Evolutionary conservation across 169 alveolate species (phyloP).

Genomic region (Babesia bovis): DNA sequence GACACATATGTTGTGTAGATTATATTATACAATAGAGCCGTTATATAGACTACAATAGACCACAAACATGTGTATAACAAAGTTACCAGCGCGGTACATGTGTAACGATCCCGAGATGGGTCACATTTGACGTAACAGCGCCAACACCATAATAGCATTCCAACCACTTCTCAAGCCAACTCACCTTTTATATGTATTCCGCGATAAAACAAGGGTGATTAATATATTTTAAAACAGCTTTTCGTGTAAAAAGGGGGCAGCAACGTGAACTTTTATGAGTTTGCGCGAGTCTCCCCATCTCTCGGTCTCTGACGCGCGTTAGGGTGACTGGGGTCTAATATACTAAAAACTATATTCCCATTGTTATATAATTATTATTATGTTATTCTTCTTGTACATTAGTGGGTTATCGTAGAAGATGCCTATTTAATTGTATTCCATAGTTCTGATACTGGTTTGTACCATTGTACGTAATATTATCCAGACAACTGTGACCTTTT

Average conservation of each 20-base stretch:
- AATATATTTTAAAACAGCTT: neutral
- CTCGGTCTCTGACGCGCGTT: conserved; percentile 15
- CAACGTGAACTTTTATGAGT: neutral
- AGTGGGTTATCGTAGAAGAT: no score
- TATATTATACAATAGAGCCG: neutral
- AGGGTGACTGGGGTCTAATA: no score
- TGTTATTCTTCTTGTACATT: no score
- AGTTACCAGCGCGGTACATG: no score
- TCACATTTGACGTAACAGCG: neutral
- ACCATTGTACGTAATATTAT: no score
- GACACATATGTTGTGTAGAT: neutral
- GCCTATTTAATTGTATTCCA: no score
- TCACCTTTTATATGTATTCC: neutral
- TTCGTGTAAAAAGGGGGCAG: neutral
- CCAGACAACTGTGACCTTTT: no score
- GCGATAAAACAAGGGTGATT: neutral
- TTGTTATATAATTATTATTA: no score
- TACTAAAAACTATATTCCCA: no score
- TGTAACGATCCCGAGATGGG: neutral
- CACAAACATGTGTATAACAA: no score
- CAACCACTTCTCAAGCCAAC: conserved; percentile 1
- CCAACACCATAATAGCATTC: conserved; percentile 17
- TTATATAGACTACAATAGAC: no score
- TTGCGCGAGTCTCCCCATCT: conserved; percentile 40
- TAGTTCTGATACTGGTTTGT: no score